Evolutionary conservation across 2,329 filamentous ascomycete genomes (phyloP).

Genomic region (Diaporthe caulivora): DNA sequence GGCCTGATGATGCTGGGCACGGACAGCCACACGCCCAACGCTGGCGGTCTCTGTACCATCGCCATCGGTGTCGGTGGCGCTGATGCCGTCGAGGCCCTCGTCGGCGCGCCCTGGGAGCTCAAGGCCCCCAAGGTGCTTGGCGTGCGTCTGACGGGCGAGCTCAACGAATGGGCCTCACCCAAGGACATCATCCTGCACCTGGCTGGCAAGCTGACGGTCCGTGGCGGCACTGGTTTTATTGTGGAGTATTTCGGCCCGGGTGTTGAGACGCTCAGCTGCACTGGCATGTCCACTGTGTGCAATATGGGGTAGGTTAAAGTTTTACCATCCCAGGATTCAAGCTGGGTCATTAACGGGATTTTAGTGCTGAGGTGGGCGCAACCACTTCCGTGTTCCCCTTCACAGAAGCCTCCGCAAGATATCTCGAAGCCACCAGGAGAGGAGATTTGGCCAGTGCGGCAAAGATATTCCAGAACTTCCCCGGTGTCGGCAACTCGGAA

Average conservation of each 20-base stretch:
- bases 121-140: constrained; percentile 94
- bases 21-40: constrained; percentile 97
- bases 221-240: constrained; percentile 93
- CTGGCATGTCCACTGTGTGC: constrained; percentile 91
- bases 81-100: constrained; percentile 95
- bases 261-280: constrained; percentile 88
- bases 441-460: constrained; percentile 77
- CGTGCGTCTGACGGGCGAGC: constrained; percentile 84
- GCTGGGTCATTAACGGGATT: not conserved
- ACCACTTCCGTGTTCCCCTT: constrained; percentile 97
- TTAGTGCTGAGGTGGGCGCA: constrained; percentile 83
- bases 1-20: constrained; percentile 99
- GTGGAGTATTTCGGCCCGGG: constrained; percentile 95
- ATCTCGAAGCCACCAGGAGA: constrained; percentile 87
- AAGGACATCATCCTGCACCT: constrained; percentile 96
- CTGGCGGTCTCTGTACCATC: constrained; percentile 92
- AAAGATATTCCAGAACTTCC: constrained; percentile 68
- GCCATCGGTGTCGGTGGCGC: constrained; percentile 98
- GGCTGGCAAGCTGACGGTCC: constrained; percentile 89
- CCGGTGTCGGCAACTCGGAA: constrained; percentile 55
- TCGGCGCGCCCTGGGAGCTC: constrained; percentile 96
- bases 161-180: constrained; percentile 91
- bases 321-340: not conserved
- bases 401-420: constrained; percentile 84
- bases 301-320: constrained; percentile 76